These are phyloP conservation scores for Gymnopilus dilepis DNA, from an alignment of 768 basidiomycete species.

Conservation along the genomic window DNA sequence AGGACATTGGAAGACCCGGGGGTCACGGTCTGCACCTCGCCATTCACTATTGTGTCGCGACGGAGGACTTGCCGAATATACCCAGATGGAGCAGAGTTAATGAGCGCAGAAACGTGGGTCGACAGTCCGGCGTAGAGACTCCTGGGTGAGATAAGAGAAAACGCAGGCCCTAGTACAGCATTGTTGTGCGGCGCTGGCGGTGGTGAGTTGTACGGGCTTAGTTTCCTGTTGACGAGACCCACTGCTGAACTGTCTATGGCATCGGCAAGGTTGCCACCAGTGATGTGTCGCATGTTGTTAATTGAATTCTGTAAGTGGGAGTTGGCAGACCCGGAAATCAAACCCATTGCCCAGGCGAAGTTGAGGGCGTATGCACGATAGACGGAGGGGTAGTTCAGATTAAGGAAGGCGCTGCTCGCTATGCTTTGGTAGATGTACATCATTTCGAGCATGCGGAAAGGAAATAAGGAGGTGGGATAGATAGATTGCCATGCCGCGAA, in stretches of 20 bases:
- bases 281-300: conserved; percentile 79
- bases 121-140: conserved; percentile 5
- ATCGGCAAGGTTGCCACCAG: conserved; percentile 77
- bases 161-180: conserved; percentile 7
- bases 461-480: conserved; percentile 57
- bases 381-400: conserved; percentile 85
- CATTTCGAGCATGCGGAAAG: conserved; percentile 82
- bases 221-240: conserved; percentile 78
- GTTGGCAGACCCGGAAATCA: conserved; percentile 58
- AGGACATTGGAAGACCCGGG: conserved; percentile 66
- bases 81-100: neutral
- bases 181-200: neutral
- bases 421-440: conserved; percentile 86
- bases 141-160: neutral
- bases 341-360: conserved; percentile 87
- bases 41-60: conserved; percentile 30
- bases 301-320: conserved; percentile 78
- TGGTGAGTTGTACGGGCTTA: conserved; percentile 75
- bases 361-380: conserved; percentile 86
- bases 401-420: conserved; percentile 77
- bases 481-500: conserved; percentile 68
- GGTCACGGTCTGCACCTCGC: conserved; percentile 71
- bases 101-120: neutral
- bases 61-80: neutral
- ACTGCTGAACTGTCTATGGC: conserved; percentile 64